Evolutionary conservation across 352 stramenopile genomes (phyloP), one percentile per base, ranked within the genome.

Genomic region (Phytophthora kernoviae): DNA sequence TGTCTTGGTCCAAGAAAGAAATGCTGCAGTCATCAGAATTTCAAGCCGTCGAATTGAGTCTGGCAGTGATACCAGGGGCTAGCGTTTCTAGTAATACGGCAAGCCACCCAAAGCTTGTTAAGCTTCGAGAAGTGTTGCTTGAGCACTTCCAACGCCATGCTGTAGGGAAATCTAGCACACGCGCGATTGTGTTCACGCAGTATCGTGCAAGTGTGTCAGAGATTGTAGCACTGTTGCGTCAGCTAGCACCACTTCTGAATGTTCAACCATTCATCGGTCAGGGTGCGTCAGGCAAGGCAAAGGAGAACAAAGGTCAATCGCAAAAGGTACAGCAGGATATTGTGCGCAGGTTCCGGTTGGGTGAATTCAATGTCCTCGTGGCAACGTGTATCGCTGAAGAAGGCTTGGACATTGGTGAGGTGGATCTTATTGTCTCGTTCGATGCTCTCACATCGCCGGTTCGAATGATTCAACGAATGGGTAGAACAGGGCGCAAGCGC

Each of bases 151-250:
- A 88, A 30, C 79, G 87, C 12, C 84, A 97, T 65, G 54, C 74
- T 3, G 61, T 60, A 5, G 84, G 73, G 0, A 62, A 74, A 22
- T 92, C 81, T 32, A 97, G 82, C 33, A 99, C 96, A 5, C 77
- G 96, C 10, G 96, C 90, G 4, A 99, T 99, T 55, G 95, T 99
- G 4, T 99, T 99, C 70, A 98, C 96, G 6, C 93, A 99, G 59
- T 98, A 95, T 66, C 86, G 98, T 57, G 88, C 91, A 37, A 98
- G 88, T 53, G 97, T 99, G 1, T 76, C 70, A 5, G 96, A 98
- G 62, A 98, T 99, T 56, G 88, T 98, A 2, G 66, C 63, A 5
- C 63, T 96, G 18, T 58, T 98, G 12, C 62, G 68, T 1, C 70
- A 77, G 12, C 68, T 93, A 15, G 59, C 80, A 17, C 84, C 79